A percentile compares a stretch with the other conserved stretches of the same genome.
Evolutionary conservation across 176 grass and related monocot species (phyloP).

Genomic region (Typha latifolia): DNA sequence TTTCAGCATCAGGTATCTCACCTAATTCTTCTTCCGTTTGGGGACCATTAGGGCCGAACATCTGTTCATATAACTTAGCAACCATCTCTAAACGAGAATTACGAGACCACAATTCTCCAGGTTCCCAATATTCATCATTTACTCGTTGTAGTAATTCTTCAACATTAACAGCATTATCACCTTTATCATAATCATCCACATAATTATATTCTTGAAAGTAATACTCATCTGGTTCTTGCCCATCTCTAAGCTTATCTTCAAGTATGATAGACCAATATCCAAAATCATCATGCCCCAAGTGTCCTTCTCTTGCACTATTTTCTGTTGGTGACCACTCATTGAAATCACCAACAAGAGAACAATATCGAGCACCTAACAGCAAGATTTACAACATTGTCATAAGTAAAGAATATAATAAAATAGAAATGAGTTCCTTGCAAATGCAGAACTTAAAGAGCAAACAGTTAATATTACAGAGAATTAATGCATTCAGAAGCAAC

Average conservation of each 20-base stretch:
- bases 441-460: conserved; percentile 5
- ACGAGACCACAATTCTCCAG: conserved; percentile 47
- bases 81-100: conserved; percentile 64
- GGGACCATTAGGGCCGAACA: conserved; percentile 88
- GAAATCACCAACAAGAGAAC: conserved; percentile 86
- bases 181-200: conserved; percentile 91
- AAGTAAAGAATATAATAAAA: background rate
- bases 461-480: background rate
- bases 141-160: conserved; percentile 58
- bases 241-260: conserved; percentile 86
- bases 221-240: conserved; percentile 76
- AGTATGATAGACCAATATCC: conserved; percentile 88
- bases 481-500: conserved; percentile 4
- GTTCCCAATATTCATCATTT: conserved; percentile 95
- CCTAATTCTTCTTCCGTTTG: conserved; percentile 78
- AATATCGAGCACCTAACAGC: conserved; percentile 70
- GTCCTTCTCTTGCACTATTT: conserved; percentile 77
- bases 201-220: conserved; percentile 97
- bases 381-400: background rate
- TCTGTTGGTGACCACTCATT: conserved; percentile 65
- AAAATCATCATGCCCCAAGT: conserved; percentile 95
- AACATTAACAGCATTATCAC: conserved; percentile 60
- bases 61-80: conserved; percentile 83
- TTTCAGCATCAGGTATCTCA: conserved; percentile 74
- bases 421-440: conserved; percentile 4